Conservation (phyloP, 768 basidiomycete genomes). For the Crucibulum laeve region DNA sequence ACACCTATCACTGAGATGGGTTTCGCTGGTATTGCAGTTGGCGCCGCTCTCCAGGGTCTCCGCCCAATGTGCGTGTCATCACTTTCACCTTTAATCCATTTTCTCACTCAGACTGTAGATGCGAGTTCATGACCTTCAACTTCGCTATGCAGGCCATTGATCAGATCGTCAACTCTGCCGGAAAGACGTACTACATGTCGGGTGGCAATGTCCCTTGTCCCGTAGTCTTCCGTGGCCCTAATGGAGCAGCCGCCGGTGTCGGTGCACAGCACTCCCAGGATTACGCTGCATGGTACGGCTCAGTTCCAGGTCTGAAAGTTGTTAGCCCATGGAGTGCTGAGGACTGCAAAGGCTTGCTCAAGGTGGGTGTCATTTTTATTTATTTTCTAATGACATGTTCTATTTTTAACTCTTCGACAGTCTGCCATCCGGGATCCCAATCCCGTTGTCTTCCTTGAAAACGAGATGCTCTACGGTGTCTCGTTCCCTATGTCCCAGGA, state of each 20-base stretch:
- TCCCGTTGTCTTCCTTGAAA: slow-evolving; percentile 98
- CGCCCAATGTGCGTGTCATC: slow-evolving; percentile 65
- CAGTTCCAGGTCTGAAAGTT: slow-evolving; percentile 94
- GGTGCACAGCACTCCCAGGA: slow-evolving; percentile 97
- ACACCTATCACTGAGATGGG: slow-evolving; percentile 98
- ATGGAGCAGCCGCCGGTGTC: slow-evolving; percentile 97
- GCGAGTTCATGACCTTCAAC: slow-evolving; percentile 99
- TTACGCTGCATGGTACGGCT: slow-evolving; percentile 93
- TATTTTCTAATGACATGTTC: neutral
- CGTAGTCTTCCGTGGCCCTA: slow-evolving; percentile 98
- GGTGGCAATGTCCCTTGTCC: slow-evolving; percentile 98
- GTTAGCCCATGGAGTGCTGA: slow-evolving; percentile 98
- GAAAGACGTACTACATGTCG: slow-evolving; percentile 99
- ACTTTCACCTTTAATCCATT: slow-evolving; percentile 7
- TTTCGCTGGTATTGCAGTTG: slow-evolving; percentile 94
- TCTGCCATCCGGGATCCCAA: slow-evolving; percentile 97
- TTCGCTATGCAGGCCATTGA: slow-evolving; percentile 99
- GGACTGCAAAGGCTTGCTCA: slow-evolving; percentile 97
- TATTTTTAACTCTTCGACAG: slow-evolving; percentile 33
- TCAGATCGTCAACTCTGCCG: slow-evolving; percentile 99
- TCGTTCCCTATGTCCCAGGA: slow-evolving; percentile 95
- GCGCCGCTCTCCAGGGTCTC: slow-evolving; percentile 91
- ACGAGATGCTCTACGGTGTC: slow-evolving; percentile 98
- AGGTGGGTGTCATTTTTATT: slow-evolving; percentile 47
- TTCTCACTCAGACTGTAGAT: slow-evolving; percentile 39